Percentiles rank a stretch among this genome's conserved stretches.
phyloP scores from a whole-genome alignment of 75 land plant species.

The Azolla pinnata region DNA sequence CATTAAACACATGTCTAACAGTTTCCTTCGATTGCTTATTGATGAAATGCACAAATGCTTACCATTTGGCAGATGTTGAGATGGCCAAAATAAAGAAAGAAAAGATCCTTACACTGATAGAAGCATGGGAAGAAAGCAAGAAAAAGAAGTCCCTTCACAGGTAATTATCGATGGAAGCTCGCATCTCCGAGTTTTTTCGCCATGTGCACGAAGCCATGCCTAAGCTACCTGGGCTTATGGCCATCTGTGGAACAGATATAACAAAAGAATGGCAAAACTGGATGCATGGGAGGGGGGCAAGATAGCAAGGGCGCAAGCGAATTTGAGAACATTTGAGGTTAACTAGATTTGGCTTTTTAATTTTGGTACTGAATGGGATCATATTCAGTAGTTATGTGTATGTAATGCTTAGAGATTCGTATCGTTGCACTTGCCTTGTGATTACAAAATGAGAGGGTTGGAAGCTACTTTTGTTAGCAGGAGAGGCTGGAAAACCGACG shows the following conservation, averaged over 20 bases:
- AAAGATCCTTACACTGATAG: constrained; percentile 49
- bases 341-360: neutral
- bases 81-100: constrained; percentile 57
- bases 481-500: constrained; percentile 18
- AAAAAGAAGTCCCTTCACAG: constrained; percentile 59
- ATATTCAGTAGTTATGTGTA: no score
- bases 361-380: neutral
- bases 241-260: no score
- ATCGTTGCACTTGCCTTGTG: neutral
- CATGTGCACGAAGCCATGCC: no score
- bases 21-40: no score
- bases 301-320: constrained; percentile 66
- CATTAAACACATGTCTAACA: no score
- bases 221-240: no score
- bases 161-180: constrained; percentile 22
- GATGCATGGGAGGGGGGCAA: constrained; percentile 69
- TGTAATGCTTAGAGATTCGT: no score
- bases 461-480: neutral
- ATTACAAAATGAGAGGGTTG: neutral
- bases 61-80: constrained; percentile 31
- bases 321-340: constrained; percentile 61
- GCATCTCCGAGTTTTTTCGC: no score
- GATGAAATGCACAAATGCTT: no score
- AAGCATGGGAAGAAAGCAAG: constrained; percentile 83
- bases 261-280: constrained; percentile 44